phyloP scores from a whole-genome alignment of 2,329 filamentous ascomycete genomes.

The Tolypocladium tropicale region DNA sequence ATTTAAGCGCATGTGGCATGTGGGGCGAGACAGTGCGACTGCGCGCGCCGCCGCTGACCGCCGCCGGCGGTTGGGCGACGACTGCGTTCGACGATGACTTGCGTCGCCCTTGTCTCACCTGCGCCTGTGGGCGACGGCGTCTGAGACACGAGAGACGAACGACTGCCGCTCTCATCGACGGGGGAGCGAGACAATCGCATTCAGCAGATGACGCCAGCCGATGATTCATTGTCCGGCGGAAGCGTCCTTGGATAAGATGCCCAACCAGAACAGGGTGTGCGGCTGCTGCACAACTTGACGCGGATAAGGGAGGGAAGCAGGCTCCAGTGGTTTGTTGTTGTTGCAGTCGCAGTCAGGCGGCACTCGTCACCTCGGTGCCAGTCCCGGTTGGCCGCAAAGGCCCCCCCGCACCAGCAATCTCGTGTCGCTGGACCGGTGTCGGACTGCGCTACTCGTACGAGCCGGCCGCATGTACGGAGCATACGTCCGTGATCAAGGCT shows the following conservation, averaged over 20 bases:
- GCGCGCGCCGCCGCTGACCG: neutral
- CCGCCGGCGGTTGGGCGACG: neutral
- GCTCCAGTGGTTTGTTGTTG: neutral
- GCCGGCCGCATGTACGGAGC: no score
- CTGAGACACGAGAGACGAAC: neutral
- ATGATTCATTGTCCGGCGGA: neutral
- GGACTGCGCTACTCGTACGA: neutral
- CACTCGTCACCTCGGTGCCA: neutral
- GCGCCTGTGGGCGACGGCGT: neutral
- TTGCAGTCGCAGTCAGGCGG: neutral
- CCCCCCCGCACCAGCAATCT: neutral
- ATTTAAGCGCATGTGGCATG: slow-evolving; percentile 4
- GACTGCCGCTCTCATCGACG: neutral
- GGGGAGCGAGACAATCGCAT: neutral
- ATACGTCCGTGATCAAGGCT: no score
- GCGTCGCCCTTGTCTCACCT: neutral
- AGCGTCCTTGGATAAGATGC: neutral
- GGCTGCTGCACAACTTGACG: neutral
- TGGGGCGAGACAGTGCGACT: slow-evolving; percentile 3
- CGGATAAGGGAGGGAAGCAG: neutral
- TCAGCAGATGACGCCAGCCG: neutral
- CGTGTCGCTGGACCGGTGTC: neutral
- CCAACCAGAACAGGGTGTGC: neutral
- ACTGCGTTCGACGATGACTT: neutral
- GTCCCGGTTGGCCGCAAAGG: neutral